Evolutionary conservation across 2,329 filamentous ascomycete genomes (phyloP).

Genomic region (Arthrobotrys conoides): DNA sequence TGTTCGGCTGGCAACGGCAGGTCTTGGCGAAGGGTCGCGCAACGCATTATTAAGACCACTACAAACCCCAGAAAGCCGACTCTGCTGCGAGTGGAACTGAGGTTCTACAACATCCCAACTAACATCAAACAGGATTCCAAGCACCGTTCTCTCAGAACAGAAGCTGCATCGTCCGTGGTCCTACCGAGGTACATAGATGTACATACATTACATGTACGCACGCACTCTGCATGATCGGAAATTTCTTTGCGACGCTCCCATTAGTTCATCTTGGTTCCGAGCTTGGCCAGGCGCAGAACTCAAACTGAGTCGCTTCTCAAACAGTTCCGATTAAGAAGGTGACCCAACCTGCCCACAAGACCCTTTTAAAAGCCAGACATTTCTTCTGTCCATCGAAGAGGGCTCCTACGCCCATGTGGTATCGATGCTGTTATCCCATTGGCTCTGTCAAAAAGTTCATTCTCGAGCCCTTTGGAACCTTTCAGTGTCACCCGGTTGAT

Average conservation of each 20-base stretch:
- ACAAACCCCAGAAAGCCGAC: conserved; percentile 5
- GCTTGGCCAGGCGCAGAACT: conserved; percentile 39
- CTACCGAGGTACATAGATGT: conserved; percentile 23
- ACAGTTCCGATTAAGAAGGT: conserved; percentile 57
- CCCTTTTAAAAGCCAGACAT: conserved; percentile 41
- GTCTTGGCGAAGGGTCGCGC: conserved; percentile 41
- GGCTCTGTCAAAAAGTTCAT: conserved; percentile 17
- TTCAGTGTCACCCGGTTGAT: conserved; percentile 13
- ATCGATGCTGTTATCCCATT: conserved; percentile 35
- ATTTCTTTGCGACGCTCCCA: conserved; percentile 55
- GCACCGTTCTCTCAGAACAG: conserved; percentile 26
- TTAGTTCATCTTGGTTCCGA: conserved; percentile 38
- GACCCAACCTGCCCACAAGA: conserved; percentile 34
- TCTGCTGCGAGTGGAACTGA: background rate
- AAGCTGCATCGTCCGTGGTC: conserved; percentile 7
- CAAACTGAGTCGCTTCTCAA: conserved; percentile 45
- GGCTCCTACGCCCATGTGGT: conserved; percentile 44
- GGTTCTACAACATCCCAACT: conserved; percentile 34
- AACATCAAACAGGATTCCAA: conserved; percentile 20
- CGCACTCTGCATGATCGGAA: conserved; percentile 45
- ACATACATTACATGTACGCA: no score
- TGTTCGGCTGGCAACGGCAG: conserved; percentile 34
- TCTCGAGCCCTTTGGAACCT: conserved; percentile 18
- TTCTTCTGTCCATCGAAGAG: conserved; percentile 7
- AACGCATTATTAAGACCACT: conserved; percentile 16